These are phyloP conservation scores for Phytophthora megakarya DNA, from an alignment of 352 stramenopile genomes.

Conservation along the genomic window DNA sequence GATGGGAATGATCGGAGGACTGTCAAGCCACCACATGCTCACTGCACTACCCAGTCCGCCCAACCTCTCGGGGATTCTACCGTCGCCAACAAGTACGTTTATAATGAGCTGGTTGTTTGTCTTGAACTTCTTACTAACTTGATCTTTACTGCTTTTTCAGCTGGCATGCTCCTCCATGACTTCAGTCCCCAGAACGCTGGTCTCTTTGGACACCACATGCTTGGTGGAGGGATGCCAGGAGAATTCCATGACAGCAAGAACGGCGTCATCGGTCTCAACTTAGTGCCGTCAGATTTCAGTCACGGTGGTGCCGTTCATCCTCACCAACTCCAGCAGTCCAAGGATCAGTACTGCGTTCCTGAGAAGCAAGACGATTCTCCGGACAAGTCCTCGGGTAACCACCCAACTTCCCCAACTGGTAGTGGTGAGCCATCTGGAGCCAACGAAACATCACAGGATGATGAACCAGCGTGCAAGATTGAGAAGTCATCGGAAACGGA, in stretches of 20 bases:
- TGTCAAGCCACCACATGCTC: slow-evolving; percentile 67
- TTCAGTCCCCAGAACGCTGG: slow-evolving; percentile 69
- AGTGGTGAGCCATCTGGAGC: slow-evolving; percentile 14
- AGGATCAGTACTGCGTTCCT: slow-evolving; percentile 44
- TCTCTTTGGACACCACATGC: slow-evolving; percentile 52
- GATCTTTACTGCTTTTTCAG: slow-evolving; percentile 27
- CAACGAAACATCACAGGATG: slow-evolving; percentile 4
- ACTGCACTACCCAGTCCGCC: slow-evolving; percentile 66
- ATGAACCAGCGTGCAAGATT: slow-evolving; percentile 26
- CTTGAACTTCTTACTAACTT: slow-evolving; percentile 21
- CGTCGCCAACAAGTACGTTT: slow-evolving; percentile 78
- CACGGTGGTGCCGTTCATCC: slow-evolving; percentile 34
- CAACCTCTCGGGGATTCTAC: slow-evolving; percentile 74
- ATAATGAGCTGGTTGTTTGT: neutral
- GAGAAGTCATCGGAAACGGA: slow-evolving; percentile 20
- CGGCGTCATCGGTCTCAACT: slow-evolving; percentile 61
- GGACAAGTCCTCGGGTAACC: slow-evolving; percentile 38
- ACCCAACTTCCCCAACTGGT: slow-evolving; percentile 34
- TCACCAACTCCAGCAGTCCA: slow-evolving; percentile 43
- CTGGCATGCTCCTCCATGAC: slow-evolving; percentile 79
- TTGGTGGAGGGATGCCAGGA: slow-evolving; percentile 23
- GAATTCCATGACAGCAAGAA: slow-evolving; percentile 61
- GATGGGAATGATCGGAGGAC: slow-evolving; percentile 68
- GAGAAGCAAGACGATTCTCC: slow-evolving; percentile 36
- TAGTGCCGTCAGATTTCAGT: slow-evolving; percentile 69